Percentiles rank a stretch among this genome's conserved stretches.
These are phyloP conservation scores for Exophiala lecanii-corni DNA, from an alignment of 2,329 filamentous ascomycete genomes.

Conservation along the genomic window DNA sequence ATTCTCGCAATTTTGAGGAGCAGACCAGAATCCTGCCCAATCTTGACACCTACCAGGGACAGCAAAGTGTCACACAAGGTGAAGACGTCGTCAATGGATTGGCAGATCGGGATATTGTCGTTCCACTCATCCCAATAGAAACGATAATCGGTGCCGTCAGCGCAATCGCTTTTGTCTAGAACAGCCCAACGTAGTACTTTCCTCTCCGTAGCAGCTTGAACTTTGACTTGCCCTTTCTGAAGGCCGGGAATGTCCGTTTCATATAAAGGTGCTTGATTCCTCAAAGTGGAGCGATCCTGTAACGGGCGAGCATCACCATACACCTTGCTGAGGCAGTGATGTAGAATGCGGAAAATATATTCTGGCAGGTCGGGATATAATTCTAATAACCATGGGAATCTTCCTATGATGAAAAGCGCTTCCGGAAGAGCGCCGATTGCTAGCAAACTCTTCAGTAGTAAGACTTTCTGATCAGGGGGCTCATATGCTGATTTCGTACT, in stretches of 20 bases:
- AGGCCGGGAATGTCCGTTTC: conserved; percentile 62
- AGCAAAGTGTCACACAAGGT: conserved; percentile 77
- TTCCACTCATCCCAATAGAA: conserved; percentile 99
- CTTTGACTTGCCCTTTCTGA: conserved; percentile 64
- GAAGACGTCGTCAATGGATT: conserved; percentile 85
- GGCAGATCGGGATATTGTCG: conserved; percentile 87
- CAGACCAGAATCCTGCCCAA: conserved; percentile 75
- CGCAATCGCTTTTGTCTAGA: conserved; percentile 70
- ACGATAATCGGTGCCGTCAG: conserved; percentile 70
- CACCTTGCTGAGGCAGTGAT: conserved; percentile 76
- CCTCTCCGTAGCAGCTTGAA: conserved; percentile 56
- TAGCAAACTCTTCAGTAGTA: conserved; percentile 76
- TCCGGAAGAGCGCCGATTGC: conserved; percentile 91
- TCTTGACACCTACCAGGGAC: conserved; percentile 80
- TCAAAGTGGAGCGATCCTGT: conserved; percentile 36
- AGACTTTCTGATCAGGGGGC: conserved; percentile 81
- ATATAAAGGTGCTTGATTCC: conserved; percentile 48
- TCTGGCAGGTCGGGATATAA: conserved; percentile 75
- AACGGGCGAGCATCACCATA: conserved; percentile 52
- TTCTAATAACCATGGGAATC: conserved; percentile 88
- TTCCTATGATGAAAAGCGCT: conserved; percentile 83
- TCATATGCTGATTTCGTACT: conserved; percentile 51
- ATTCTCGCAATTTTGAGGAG: conserved; percentile 82
- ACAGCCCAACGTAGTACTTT: conserved; percentile 78
- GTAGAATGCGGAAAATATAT: conserved; percentile 77